Percentiles rank a stretch among this genome's conserved stretches.
Conservation (phyloP, 306 rosid genomes). For the Vigna trinervia region DNA sequence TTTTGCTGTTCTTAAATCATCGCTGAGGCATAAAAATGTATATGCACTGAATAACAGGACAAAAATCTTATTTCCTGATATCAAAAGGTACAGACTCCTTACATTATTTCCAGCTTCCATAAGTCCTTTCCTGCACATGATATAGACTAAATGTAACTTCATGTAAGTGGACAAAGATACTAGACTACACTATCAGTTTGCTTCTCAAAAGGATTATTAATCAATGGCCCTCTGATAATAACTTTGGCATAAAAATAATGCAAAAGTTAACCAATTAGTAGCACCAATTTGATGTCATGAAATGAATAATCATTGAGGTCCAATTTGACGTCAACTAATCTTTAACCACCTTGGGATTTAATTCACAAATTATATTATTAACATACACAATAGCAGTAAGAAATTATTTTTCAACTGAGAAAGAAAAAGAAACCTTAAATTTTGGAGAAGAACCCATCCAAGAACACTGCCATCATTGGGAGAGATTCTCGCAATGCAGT, state of each 20-base stretch:
- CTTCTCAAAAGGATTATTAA: constrained; percentile 35
- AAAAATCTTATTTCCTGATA: constrained; percentile 14
- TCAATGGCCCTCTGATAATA: constrained; percentile 6
- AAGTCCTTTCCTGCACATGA: constrained; percentile 62
- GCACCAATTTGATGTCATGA: constrained; percentile 13
- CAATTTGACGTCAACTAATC: constrained; percentile 21
- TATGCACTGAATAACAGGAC: constrained; percentile 21
- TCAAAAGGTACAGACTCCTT: constrained; percentile 55
- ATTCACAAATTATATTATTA: not conserved
- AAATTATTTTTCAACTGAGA: constrained; percentile 17
- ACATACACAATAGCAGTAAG: not conserved
- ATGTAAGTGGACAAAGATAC: constrained; percentile 18
- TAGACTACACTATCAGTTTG: not conserved
- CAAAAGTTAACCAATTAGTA: not conserved
- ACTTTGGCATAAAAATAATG: constrained; percentile 27
- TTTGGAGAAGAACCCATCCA: constrained; percentile 90
- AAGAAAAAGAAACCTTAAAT: constrained; percentile 60
- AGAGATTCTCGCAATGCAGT: constrained; percentile 87
- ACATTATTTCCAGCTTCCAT: constrained; percentile 60
- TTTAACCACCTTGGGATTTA: constrained; percentile 13
- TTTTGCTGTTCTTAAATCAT: not conserved
- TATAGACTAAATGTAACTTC: constrained; percentile 30
- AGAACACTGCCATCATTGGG: constrained; percentile 70
- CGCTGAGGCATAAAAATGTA: not conserved
- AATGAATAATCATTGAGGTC: constrained; percentile 14